A percentile compares a stretch with the other conserved stretches of the same genome.
Conservation (phyloP, 2,329 filamentous ascomycete genomes). For the Cylindrodendrum hubeiense region DNA sequence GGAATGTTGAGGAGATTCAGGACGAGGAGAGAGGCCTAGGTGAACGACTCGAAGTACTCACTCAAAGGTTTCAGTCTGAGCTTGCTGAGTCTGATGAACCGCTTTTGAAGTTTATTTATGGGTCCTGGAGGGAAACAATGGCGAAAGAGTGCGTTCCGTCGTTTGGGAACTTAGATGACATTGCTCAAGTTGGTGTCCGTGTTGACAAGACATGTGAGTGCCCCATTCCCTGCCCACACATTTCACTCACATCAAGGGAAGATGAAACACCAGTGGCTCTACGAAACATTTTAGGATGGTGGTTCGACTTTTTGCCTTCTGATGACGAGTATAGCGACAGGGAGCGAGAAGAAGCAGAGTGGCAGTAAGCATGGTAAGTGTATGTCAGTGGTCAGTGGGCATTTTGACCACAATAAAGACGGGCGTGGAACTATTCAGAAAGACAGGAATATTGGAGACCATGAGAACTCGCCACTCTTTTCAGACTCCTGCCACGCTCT, state of each 20-base stretch:
- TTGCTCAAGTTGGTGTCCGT: background rate
- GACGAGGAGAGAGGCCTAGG: background rate
- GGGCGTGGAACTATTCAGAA: no score
- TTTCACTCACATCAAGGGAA: background rate
- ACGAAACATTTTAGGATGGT: background rate
- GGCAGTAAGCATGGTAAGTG: background rate
- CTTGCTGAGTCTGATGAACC: background rate
- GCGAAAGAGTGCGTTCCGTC: slow-evolving; percentile 7
- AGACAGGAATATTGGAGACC: no score
- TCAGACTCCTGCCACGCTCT: no score
- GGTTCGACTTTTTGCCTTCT: background rate
- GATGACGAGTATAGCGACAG: background rate
- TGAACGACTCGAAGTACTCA: background rate
- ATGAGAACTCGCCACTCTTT: no score
- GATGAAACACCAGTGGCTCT: background rate
- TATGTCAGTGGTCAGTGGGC: no score
- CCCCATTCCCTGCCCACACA: background rate
- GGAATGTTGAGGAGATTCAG: background rate
- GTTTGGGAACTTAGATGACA: background rate
- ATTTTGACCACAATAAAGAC: no score
- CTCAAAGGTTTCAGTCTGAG: background rate
- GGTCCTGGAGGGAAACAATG: background rate
- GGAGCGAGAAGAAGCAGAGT: background rate
- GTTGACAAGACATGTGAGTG: background rate
- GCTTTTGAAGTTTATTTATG: background rate